Evolutionary conservation across 75 land plant species (phyloP).

Genomic region (Pinus taeda): DNA sequence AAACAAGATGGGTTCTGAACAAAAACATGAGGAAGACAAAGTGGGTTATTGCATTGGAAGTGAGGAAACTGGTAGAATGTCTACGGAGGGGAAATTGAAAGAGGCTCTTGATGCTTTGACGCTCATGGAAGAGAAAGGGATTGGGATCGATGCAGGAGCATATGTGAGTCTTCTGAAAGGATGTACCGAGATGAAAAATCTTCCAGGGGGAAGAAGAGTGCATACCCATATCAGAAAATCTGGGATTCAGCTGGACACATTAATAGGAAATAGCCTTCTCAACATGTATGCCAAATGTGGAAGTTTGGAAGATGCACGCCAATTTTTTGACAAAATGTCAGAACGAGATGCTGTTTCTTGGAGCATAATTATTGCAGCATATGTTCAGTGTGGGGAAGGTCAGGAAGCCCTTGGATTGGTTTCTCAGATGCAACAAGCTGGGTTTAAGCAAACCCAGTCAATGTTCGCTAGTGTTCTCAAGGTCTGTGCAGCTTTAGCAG

Average conservation of each 20-base stretch:
- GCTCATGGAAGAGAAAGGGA: not conserved
- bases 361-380: slow-evolving; percentile 7
- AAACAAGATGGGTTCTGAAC: not conserved
- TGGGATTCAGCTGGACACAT: not conserved
- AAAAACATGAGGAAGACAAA: not conserved
- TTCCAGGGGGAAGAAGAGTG: slow-evolving; percentile 3
- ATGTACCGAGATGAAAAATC: not conserved
- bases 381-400: not conserved
- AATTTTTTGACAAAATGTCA: slow-evolving; percentile 7
- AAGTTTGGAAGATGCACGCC: slow-evolving; percentile 6
- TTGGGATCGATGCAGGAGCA: not conserved
- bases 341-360: slow-evolving; percentile 5
- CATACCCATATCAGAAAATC: not conserved
- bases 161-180: slow-evolving; percentile 1
- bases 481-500: not conserved
- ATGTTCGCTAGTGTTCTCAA: not conserved
- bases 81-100: not conserved
- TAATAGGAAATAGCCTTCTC: slow-evolving; percentile 7
- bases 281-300: slow-evolving; percentile 15
- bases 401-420: slow-evolving; percentile 5
- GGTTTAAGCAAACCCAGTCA: not conserved
- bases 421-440: not conserved
- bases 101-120: slow-evolving; percentile 1
- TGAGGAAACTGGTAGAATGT: not conserved
- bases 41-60: not conserved